phyloP scores from a whole-genome alignment of 2,329 filamentous ascomycete species.

The Pezicula carpinea region DNA sequence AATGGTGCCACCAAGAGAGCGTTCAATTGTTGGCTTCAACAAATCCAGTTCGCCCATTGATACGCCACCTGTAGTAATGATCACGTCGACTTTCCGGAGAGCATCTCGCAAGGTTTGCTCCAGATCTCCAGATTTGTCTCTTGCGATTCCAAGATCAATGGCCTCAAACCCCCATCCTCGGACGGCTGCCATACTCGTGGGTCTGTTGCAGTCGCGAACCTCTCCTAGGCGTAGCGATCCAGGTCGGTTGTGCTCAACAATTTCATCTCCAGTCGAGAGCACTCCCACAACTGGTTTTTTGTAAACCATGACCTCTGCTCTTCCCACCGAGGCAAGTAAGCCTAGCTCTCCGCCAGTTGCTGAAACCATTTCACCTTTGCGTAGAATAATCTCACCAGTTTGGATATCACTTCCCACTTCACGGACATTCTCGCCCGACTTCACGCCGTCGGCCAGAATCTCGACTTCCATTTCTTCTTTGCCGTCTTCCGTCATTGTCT shows the following conservation, averaged over 20 bases:
- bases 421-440: slow-evolving; percentile 79
- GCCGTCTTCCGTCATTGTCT: slow-evolving; percentile 70
- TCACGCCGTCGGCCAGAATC: slow-evolving; percentile 73
- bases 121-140: slow-evolving; percentile 66
- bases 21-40: slow-evolving; percentile 92
- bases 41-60: slow-evolving; percentile 98
- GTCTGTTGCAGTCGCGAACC: slow-evolving; percentile 89
- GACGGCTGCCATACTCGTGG: slow-evolving; percentile 77
- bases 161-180: slow-evolving; percentile 70
- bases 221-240: slow-evolving; percentile 68
- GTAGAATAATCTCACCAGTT: slow-evolving; percentile 64
- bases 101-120: slow-evolving; percentile 74
- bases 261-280: slow-evolving; percentile 91
- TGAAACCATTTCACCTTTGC: slow-evolving; percentile 76
- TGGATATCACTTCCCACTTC: slow-evolving; percentile 86
- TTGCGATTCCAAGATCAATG: slow-evolving; percentile 81
- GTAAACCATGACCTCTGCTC: slow-evolving; percentile 65
- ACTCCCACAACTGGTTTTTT: slow-evolving; percentile 76
- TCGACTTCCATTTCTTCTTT: slow-evolving; percentile 84
- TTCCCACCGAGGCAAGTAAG: slow-evolving; percentile 79
- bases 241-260: slow-evolving; percentile 67
- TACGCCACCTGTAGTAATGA: slow-evolving; percentile 91
- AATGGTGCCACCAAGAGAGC: slow-evolving; percentile 82
- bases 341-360: slow-evolving; percentile 88
- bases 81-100: slow-evolving; percentile 69